Base-by-base conservation (phyloP, 768 basidiomycete species). In the Kwoniella sp. region DNA sequence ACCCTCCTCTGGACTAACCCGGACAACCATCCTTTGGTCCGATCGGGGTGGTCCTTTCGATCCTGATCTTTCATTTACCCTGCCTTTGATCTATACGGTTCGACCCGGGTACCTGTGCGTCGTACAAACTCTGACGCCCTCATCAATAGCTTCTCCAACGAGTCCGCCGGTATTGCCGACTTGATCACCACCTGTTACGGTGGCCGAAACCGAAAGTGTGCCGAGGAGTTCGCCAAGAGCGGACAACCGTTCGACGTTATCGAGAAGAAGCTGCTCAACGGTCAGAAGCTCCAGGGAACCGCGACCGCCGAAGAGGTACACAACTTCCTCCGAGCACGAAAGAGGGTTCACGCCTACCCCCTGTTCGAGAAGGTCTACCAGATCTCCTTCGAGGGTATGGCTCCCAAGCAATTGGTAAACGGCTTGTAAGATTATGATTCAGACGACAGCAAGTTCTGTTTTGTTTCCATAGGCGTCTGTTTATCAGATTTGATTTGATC, bases 231-330 rank as follows among this genome's bases (percentile, higher is more conserved):
- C 69, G 81, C 81, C 48, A 80, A 79, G 61, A 78, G 77, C 11
- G 81, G 82, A 31, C 68, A 82, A 79, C 63, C 81, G 1, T 84
- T 83, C 73, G 79, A 82, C 34, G 68, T 81, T 41, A 79, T 84
- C 63, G 83, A 84, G 70, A 67, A 78, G 58, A 81, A 80, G 59
- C 68, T 84, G 53, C 79, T 84, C 50, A 81, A 82, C 63, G 83
- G 83, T 29, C 83, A 84, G 69, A 82, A 82, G 68, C 76, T 84
- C 2, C 84, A 84, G 63, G 84, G 83, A 4, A 78, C 79, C n/a
- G 73, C 80, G 48, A 83, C 83, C 2, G 76, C 82, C 34, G 69
- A 79, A 59, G 83, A 84, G 66, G 78, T 84, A 29, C 73, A 83
- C 72, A 70, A 79, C 60, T 84, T 84, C 77, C 73, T 84, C 25